Percentiles rank a stretch among this genome's conserved stretches.
phyloP scores from a whole-genome alignment of 768 basidiomycete genomes.

The Melanogaster broomeanus region DNA sequence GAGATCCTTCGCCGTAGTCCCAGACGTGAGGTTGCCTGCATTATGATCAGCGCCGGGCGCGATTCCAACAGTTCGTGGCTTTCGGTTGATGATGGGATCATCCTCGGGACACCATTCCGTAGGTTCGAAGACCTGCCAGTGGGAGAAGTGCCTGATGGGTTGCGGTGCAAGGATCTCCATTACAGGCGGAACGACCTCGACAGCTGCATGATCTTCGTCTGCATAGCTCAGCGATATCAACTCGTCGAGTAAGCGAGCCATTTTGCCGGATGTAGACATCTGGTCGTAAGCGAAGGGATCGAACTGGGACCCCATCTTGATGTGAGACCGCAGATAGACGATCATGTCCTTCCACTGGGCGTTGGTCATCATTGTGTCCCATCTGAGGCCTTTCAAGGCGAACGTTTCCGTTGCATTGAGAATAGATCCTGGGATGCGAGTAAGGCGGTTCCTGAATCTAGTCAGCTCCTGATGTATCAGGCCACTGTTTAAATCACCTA shows the following conservation, averaged over 20 bases:
- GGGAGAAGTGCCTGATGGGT: slow-evolving; percentile 7
- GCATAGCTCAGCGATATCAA: slow-evolving; percentile 12
- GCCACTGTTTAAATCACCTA: slow-evolving; percentile 10
- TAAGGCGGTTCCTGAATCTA: slow-evolving; percentile 19
- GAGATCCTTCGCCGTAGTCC: slow-evolving; percentile 27
- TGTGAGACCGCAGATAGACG: slow-evolving; percentile 20
- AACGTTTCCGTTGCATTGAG: slow-evolving; percentile 28
- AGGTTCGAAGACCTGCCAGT: slow-evolving; percentile 11
- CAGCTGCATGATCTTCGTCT: not conserved
- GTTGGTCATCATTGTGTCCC: slow-evolving; percentile 23
- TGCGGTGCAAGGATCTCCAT: slow-evolving; percentile 15
- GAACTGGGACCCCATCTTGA: slow-evolving; percentile 26
- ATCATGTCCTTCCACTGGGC: slow-evolving; percentile 25
- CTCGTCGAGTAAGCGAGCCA: slow-evolving; percentile 22
- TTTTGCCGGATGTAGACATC: slow-evolving; percentile 10
- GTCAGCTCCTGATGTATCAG: slow-evolving; percentile 4
- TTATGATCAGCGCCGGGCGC: slow-evolving; percentile 27
- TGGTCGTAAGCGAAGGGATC: slow-evolving; percentile 25
- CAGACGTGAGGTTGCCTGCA: not conserved
- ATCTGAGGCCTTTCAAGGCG: slow-evolving; percentile 17
- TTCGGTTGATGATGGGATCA: slow-evolving; percentile 32
- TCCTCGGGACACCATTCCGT: slow-evolving; percentile 31
- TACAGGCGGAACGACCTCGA: not conserved
- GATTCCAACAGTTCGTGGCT: slow-evolving; percentile 25
- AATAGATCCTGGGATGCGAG: slow-evolving; percentile 19